Conservation (phyloP, 805 yeast species). For the Candida krabiensis region DNA sequence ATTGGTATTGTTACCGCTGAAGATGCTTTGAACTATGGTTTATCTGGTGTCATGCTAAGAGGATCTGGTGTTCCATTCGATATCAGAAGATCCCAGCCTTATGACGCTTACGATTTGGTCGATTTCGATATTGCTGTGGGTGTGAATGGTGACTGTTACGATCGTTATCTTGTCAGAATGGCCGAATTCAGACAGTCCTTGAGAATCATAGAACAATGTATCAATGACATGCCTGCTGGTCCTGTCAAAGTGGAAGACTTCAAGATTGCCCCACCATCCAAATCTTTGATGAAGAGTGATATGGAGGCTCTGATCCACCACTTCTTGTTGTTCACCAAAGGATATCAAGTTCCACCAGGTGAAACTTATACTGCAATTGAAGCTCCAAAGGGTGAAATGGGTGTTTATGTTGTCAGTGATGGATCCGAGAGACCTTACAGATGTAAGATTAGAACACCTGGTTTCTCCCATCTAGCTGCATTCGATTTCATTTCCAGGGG, state of each 20-base stretch:
- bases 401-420: conserved; percentile 83
- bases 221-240: conserved; percentile 89
- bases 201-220: conserved; percentile 86
- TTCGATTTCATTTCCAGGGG: conserved; percentile 86
- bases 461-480: conserved; percentile 87
- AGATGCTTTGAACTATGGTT: conserved; percentile 78
- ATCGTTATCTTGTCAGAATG: conserved; percentile 86
- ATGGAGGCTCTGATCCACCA: conserved; percentile 93
- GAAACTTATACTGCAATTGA: conserved; percentile 90
- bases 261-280: conserved; percentile 81
- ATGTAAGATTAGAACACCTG: conserved; percentile 93
- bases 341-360: conserved; percentile 85
- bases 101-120: conserved; percentile 83
- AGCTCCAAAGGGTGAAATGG: conserved; percentile 97
- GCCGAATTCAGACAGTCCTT: conserved; percentile 89
- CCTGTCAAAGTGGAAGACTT: conserved; percentile 89
- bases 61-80: conserved; percentile 90
- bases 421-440: conserved; percentile 89
- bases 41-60: conserved; percentile 87
- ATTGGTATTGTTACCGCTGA: conserved; percentile 83
- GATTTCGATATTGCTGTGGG: conserved; percentile 90
- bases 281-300: conserved; percentile 81
- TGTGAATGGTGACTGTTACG: conserved; percentile 86
- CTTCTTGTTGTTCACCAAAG: conserved; percentile 84
- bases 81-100: conserved; percentile 82